phyloP scores from a whole-genome alignment of 1,284 basidiomycete genomes.

The Tremellales sp. region DNA sequence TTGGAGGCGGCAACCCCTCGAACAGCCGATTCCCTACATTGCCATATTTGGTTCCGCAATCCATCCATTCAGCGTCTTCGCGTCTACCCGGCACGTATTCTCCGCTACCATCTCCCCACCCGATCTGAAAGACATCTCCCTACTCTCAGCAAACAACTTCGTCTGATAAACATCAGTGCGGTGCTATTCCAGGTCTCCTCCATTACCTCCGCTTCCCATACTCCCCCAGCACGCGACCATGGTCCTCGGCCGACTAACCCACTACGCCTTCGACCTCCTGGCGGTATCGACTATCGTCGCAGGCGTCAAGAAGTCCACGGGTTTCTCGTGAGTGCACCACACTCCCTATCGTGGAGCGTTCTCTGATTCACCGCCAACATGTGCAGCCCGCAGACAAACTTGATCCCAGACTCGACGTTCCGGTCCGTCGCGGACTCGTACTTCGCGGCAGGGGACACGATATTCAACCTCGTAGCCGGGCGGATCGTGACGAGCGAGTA shows the following conservation, averaged over 20 bases:
- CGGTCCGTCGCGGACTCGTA: constrained; percentile 75
- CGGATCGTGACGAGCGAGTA: constrained; percentile 76
- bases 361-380: neutral
- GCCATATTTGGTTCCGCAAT: too few relatives aligned
- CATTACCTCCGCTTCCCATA: too few relatives aligned
- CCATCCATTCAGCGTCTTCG: too few relatives aligned
- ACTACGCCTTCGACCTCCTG: constrained; percentile 80
- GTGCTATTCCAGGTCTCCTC: too few relatives aligned
- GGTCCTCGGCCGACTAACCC: constrained; percentile 74
- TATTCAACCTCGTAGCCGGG: constrained; percentile 78
- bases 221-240: constrained; percentile 46
- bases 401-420: constrained; percentile 69
- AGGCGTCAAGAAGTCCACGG: constrained; percentile 84
- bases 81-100: too few relatives aligned
- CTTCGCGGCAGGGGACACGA: constrained; percentile 77
- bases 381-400: constrained; percentile 62
- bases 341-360: neutral
- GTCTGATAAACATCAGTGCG: too few relatives aligned
- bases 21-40: too few relatives aligned
- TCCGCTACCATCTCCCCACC: too few relatives aligned
- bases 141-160: too few relatives aligned
- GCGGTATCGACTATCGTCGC: constrained; percentile 85
- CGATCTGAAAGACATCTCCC: too few relatives aligned
- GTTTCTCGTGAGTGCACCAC: constrained; percentile 69
- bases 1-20: too few relatives aligned